Percentiles rank a stretch among this genome's conserved stretches.
Conservation (phyloP, 2,329 filamentous ascomycete species). For the Plenodomus tracheiphilus region DNA sequence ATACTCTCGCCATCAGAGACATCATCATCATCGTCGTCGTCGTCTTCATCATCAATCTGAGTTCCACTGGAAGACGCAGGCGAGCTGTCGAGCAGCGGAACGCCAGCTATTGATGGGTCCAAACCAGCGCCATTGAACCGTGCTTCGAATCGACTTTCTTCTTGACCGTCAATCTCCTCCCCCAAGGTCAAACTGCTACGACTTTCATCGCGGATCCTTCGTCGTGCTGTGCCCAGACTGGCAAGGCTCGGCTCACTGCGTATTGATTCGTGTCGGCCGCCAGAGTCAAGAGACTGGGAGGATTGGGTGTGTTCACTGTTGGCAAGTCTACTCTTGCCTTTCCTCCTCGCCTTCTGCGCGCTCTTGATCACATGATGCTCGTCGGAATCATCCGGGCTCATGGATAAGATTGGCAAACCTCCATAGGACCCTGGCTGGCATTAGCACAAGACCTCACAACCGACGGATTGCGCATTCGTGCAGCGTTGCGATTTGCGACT, state of each 20-base stretch:
- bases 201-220: conserved; percentile 28
- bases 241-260: conserved; percentile 24
- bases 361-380: conserved; percentile 35
- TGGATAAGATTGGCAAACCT: conserved; percentile 54
- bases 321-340: conserved; percentile 41
- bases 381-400: conserved; percentile 43
- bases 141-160: conserved; percentile 35
- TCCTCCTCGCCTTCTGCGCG: conserved; percentile 28
- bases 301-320: conserved; percentile 20
- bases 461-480: conserved; percentile 4
- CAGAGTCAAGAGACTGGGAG: conserved; percentile 15
- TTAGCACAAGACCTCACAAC: conserved; percentile 8
- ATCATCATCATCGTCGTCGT: conserved; percentile 32
- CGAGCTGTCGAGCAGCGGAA: conserved; percentile 27
- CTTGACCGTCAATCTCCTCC: conserved; percentile 30
- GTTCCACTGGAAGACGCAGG: conserved; percentile 38
- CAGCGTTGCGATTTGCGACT: conserved; percentile 2
- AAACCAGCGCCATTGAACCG: conserved; percentile 37
- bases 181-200: conserved; percentile 28
- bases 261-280: conserved; percentile 17
- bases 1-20: conserved; percentile 41
- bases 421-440: conserved; percentile 58
- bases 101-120: conserved; percentile 25
- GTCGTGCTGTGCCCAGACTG: conserved; percentile 25
- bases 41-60: conserved; percentile 28